Conservation (phyloP, 345 rosid genomes). For the Populus alba region DNA sequence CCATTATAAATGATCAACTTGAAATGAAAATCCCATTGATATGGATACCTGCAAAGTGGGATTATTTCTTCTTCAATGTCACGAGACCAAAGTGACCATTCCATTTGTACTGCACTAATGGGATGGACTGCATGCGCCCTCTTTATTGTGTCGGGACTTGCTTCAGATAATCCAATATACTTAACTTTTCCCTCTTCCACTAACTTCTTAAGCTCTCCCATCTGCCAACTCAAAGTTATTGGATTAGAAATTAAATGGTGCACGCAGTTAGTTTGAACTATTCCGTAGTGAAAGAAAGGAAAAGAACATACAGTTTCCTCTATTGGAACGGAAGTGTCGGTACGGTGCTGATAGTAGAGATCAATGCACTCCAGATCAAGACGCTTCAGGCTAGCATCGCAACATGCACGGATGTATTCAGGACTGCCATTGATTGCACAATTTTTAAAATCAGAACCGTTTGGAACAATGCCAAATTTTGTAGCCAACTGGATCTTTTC, state of each 20-base stretch:
- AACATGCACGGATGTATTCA: constrained; percentile 16
- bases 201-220: constrained; percentile 16
- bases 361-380: constrained; percentile 17
- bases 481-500: constrained; percentile 40
- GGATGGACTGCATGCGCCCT: constrained; percentile 20
- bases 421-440: constrained; percentile 4
- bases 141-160: constrained; percentile 17
- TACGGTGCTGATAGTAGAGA: constrained; percentile 22
- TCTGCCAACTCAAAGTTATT: not conserved
- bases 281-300: not conserved
- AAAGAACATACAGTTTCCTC: constrained; percentile 19
- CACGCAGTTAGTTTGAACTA: not conserved
- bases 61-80: constrained; percentile 13
- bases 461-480: constrained; percentile 29
- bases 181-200: constrained; percentile 21
- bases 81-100: constrained; percentile 27
- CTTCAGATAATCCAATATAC: constrained; percentile 24
- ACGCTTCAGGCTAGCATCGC: constrained; percentile 21
- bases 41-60: constrained; percentile 14
- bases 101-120: constrained; percentile 18
- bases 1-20: not conserved
- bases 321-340: constrained; percentile 16
- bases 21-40: not conserved
- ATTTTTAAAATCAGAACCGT: not conserved
- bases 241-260: not conserved